Percentiles rank a stretch among this genome's conserved stretches.
Evolutionary conservation across 306 rosid species (phyloP).

Genomic region (Oemleria cerasiformis): DNA sequence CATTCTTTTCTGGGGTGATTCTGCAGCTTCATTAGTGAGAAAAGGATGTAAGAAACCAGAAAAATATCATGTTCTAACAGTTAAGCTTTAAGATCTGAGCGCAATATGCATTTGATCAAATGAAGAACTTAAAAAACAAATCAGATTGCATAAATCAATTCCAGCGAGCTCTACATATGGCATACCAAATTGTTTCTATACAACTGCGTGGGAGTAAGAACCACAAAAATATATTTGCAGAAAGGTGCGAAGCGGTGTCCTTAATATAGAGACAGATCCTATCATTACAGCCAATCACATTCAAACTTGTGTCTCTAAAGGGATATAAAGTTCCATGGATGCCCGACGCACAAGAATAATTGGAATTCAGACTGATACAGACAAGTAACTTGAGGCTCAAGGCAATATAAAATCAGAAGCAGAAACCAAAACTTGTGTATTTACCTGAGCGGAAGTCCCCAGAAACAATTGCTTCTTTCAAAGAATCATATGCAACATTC

Average conservation of each 20-base stretch:
- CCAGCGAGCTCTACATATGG: background rate
- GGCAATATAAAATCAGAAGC: constrained; percentile 1
- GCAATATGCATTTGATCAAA: background rate
- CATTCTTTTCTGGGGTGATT: constrained; percentile 46
- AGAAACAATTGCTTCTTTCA: constrained; percentile 64
- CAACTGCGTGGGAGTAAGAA: background rate
- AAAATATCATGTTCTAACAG: constrained; percentile 16
- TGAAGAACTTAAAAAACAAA: background rate
- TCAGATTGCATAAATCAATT: background rate
- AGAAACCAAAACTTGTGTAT: constrained; percentile 16
- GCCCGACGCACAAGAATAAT: background rate
- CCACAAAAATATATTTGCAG: background rate
- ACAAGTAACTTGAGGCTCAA: background rate
- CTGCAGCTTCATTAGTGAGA: constrained; percentile 56
- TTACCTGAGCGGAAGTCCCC: constrained; percentile 56
- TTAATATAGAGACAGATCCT: background rate
- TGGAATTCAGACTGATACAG: background rate
- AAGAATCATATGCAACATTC: constrained; percentile 86
- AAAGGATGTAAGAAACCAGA: constrained; percentile 10
- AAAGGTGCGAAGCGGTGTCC: too few relatives aligned
- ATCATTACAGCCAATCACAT: background rate
- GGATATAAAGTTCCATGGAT: background rate
- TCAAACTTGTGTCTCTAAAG: background rate
- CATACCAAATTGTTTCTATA: background rate
- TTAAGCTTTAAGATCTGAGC: background rate